Base-by-base conservation (phyloP, 2,329 filamentous ascomycete species). In the Fusarium austroafricanum region DNA sequence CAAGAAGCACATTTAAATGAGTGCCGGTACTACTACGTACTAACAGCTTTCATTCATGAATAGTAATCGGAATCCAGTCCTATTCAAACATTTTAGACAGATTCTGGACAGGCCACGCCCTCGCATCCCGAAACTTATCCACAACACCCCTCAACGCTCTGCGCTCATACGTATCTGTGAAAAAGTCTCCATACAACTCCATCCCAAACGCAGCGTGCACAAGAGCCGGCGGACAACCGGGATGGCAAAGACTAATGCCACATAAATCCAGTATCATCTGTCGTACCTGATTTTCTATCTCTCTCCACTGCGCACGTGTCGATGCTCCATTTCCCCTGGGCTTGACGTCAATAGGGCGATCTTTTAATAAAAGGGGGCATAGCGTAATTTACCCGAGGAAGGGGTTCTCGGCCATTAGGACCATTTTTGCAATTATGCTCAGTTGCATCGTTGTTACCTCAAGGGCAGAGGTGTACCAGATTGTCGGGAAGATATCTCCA, bases 41-140 rank as follows among this genome's bases (percentile, higher is more conserved):
- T n/a, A n/a, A n/a, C n/a, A n/a, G n/a, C n/a, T n/a, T n/a, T n/a
- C n/a, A n/a, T n/a, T 43, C 21, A 23, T 23, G 21, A 23, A 23
- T 23, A 23, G 21, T 23, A 4, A 23, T 23, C 21, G 21, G 4
- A 4, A 23, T 23, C 21, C 21, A 23, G 6, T 23, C 21, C 21
- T 23, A 73, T 20, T 69, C 70, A 60, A 80, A 80, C 77, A 80
- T 80, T 14, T 75, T 76, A 15, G 79, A 71, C 33, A 80, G 55
- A 11, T 75, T 76, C 57, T 76, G 72, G 0, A 80, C 79, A 1
- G 79, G 79, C 79, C 79, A 81, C 2, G 79, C 79, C 26, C 78
- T 75, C 15, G 78, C 75, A 46, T 82, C 81, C 8, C 79, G 78
- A 54, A 83, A 84, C 45, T 79, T 82, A 47, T 84, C 82, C 6